phyloP scores from a whole-genome alignment of 768 basidiomycete species.

The Bullera alba region DNA sequence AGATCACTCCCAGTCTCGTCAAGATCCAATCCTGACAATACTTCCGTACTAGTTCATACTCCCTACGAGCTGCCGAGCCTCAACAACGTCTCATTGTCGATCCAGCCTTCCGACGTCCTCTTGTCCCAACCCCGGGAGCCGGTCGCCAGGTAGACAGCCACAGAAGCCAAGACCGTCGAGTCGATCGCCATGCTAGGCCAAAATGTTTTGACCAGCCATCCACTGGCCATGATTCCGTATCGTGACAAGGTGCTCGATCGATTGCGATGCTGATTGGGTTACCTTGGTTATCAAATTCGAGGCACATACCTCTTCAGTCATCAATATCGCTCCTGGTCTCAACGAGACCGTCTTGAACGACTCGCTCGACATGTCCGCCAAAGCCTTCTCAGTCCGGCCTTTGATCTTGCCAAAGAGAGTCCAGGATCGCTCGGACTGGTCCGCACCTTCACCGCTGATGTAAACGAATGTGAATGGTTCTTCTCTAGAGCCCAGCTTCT shows the following conservation, averaged over 20 bases:
- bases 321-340: slow-evolving; percentile 22
- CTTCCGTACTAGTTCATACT: too few relatives aligned
- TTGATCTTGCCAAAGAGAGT: slow-evolving; percentile 47
- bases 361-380: slow-evolving; percentile 1
- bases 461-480: slow-evolving; percentile 48
- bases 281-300: neutral
- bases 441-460: slow-evolving; percentile 48
- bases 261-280: neutral
- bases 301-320: slow-evolving; percentile 15
- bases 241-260: neutral
- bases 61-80: slow-evolving; percentile 4
- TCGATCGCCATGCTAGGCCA: slow-evolving; percentile 7
- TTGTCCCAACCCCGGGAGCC: slow-evolving; percentile 13
- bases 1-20: too few relatives aligned
- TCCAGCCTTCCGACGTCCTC: slow-evolving; percentile 8
- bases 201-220: slow-evolving; percentile 2
- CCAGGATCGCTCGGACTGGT: slow-evolving; percentile 43
- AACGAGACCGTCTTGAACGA: slow-evolving; percentile 16
- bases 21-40: too few relatives aligned
- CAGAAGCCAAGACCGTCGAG: slow-evolving; percentile 6
- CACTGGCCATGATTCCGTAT: neutral
- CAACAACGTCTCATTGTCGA: slow-evolving; percentile 10
- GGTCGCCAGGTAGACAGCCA: slow-evolving; percentile 6
- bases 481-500: slow-evolving; percentile 32
- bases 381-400: slow-evolving; percentile 38